Conservation (phyloP, 2,329 filamentous ascomycete species). For the Claviceps arundinis region DNA sequence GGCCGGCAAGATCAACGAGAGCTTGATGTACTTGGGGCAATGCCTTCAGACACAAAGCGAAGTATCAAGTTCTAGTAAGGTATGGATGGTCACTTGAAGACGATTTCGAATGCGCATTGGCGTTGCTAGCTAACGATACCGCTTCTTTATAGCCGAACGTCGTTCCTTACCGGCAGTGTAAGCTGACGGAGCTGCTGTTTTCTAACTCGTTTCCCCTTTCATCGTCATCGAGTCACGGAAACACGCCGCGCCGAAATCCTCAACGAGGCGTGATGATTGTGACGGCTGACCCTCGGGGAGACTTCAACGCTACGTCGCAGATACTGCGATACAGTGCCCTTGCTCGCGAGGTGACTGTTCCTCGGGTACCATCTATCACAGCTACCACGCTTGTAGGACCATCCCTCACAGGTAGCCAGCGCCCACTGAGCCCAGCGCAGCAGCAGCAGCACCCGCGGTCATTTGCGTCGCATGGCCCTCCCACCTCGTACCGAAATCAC, state of each 20-base stretch:
- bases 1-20: slow-evolving; percentile 97
- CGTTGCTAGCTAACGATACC: background rate
- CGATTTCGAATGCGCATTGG: background rate
- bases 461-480: slow-evolving; percentile 25
- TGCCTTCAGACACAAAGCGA: slow-evolving; percentile 93
- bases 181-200: slow-evolving; percentile 72
- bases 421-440: slow-evolving; percentile 17
- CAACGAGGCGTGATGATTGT: slow-evolving; percentile 95
- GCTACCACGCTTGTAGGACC: slow-evolving; percentile 46
- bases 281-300: slow-evolving; percentile 80
- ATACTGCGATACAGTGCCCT: slow-evolving; percentile 90
- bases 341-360: slow-evolving; percentile 83
- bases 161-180: slow-evolving; percentile 72
- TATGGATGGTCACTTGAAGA: slow-evolving; percentile 23
- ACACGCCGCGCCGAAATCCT: slow-evolving; percentile 43
- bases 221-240: slow-evolving; percentile 24
- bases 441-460: slow-evolving; percentile 21
- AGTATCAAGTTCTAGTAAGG: slow-evolving; percentile 58
- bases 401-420: slow-evolving; percentile 12
- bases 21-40: slow-evolving; percentile 93
- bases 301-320: slow-evolving; percentile 94
- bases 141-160: slow-evolving; percentile 44
- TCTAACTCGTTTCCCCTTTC: slow-evolving; percentile 73
- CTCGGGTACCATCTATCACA: slow-evolving; percentile 71
- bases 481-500: slow-evolving; percentile 23